A percentile compares a stretch with the other conserved stretches of the same genome.
These are phyloP conservation scores for Eucalyptus melliodora DNA, from an alignment of 345 rosid species.

Conservation along the genomic window DNA sequence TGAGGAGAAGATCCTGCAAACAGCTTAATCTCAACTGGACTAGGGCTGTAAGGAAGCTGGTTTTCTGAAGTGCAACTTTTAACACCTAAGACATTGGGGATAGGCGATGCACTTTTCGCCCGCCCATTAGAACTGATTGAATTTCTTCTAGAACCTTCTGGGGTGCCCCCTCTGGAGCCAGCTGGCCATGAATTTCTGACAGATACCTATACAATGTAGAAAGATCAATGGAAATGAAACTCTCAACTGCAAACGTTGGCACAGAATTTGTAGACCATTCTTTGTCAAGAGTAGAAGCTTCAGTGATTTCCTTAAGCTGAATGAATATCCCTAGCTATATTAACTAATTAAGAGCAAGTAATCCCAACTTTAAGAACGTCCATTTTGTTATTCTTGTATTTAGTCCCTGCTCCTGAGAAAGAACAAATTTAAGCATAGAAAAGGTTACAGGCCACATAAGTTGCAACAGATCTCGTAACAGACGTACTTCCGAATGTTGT, in stretches of 20 bases:
- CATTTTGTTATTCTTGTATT: background rate
- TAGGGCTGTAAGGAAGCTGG: conserved; percentile 14
- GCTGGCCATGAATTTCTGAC: conserved; percentile 30
- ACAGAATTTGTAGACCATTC: background rate
- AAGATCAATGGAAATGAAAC: background rate
- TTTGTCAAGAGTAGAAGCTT: background rate
- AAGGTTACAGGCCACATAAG: background rate
- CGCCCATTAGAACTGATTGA: conserved; percentile 44
- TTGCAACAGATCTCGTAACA: background rate
- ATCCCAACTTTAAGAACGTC: background rate
- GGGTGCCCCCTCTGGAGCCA: conserved; percentile 26
- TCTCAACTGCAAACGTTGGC: background rate
- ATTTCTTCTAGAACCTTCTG: conserved; percentile 38
- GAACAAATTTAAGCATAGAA: background rate
- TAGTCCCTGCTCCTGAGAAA: background rate
- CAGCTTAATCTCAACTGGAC: conserved; percentile 30
- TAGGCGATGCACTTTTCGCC: conserved; percentile 26
- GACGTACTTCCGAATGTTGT: conserved; percentile 30
- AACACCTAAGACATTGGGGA: conserved; percentile 6
- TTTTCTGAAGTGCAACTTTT: conserved; percentile 15
- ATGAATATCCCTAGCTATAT: background rate
- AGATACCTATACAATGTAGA: conserved; percentile 20
- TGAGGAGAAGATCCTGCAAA: conserved; percentile 29
- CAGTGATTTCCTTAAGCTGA: background rate
- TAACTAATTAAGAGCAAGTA: background rate